phyloP scores from a whole-genome alignment of 345 rosid species.

The Boechera divaricarpa region DNA sequence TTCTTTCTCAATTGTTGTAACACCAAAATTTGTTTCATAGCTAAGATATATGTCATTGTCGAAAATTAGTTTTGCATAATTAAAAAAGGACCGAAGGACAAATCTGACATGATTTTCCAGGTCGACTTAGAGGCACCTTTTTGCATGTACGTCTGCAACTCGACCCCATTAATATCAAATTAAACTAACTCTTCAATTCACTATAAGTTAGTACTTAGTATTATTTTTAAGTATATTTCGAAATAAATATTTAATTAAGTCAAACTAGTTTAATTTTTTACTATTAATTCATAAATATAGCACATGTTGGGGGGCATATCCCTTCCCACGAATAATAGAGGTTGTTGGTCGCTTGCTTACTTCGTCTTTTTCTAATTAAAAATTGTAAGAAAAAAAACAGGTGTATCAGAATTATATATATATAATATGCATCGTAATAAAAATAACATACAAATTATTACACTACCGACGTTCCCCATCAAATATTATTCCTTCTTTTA shows the following conservation, averaged over 20 bases:
- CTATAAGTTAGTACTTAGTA: neutral
- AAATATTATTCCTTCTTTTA: neutral
- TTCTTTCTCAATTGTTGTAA: neutral
- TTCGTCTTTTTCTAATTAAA: neutral
- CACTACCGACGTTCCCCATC: neutral
- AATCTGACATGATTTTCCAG: conserved; percentile 31
- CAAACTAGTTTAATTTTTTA: conserved; percentile 10
- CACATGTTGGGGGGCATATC: conserved; percentile 37
- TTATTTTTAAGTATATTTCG: neutral
- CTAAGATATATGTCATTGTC: conserved; percentile 26
- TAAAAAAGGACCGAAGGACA: conserved; percentile 18
- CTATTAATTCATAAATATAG: neutral
- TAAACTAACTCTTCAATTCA: conserved; percentile 1
- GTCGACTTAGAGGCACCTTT: conserved; percentile 40
- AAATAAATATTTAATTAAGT: conserved; percentile 17
- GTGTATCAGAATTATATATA: neutral
- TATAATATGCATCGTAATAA: neutral
- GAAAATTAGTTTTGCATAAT: conserved; percentile 16
- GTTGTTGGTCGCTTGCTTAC: conserved; percentile 34
- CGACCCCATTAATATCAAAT: conserved; percentile 23
- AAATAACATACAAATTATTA: neutral
- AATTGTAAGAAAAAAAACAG: neutral
- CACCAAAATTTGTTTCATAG: conserved; percentile 1
- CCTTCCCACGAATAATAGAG: conserved; percentile 27
- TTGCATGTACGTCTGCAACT: conserved; percentile 31